phyloP scores from a whole-genome alignment of 352 stramenopile species.

The Pythium dissotocum region DNA sequence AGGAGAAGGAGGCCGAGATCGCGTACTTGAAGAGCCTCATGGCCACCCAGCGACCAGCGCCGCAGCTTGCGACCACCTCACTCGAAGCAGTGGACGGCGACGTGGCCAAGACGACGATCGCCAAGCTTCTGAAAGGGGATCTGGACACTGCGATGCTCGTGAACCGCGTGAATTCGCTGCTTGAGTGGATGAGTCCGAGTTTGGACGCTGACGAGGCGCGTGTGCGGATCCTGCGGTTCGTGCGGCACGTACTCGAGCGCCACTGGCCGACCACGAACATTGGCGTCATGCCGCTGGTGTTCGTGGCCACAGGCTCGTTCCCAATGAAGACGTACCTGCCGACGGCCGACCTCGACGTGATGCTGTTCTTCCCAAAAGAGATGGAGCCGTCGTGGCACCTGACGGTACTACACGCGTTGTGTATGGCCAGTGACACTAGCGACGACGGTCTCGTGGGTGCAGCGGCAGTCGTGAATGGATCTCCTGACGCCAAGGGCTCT shows the following conservation, averaged over 20 bases:
- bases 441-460: slow-evolving; percentile 4
- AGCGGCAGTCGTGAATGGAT: not conserved
- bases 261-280: slow-evolving; percentile 31
- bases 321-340: slow-evolving; percentile 91
- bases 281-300: slow-evolving; percentile 38
- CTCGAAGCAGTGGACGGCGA: not conserved
- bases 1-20: slow-evolving; percentile 75
- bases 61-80: not conserved
- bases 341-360: slow-evolving; percentile 85
- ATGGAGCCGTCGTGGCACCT: slow-evolving; percentile 88
- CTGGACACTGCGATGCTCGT: slow-evolving; percentile 21
- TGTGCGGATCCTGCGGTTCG: slow-evolving; percentile 63
- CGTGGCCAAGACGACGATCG: slow-evolving; percentile 2
- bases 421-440: slow-evolving; percentile 47
- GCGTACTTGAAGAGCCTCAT: slow-evolving; percentile 43
- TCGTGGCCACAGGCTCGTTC: slow-evolving; percentile 82
- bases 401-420: slow-evolving; percentile 81
- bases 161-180: slow-evolving; percentile 38
- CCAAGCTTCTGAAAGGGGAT: slow-evolving; percentile 7
- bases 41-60: slow-evolving; percentile 24
- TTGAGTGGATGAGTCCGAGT: slow-evolving; percentile 70
- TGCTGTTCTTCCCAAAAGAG: slow-evolving; percentile 73
- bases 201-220: slow-evolving; percentile 63
- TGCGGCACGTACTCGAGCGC: slow-evolving; percentile 59
- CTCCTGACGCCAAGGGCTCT: not conserved